Evolutionary conservation across 1,139 yeast species (phyloP), one percentile per base, ranked within the genome.

Genomic region (Candida sp.): DNA sequence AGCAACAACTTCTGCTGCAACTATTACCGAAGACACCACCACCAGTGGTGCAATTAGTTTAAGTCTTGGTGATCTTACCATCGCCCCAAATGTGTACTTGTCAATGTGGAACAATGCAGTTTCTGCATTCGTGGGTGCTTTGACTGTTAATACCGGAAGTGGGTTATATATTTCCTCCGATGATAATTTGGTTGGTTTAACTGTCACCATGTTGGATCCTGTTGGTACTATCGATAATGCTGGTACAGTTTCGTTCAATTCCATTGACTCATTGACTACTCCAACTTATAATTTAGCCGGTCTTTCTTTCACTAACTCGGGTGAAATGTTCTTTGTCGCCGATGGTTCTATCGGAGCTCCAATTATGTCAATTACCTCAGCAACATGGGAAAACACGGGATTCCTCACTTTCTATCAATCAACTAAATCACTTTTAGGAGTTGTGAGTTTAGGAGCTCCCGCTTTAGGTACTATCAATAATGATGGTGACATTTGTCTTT

Each of bases 61-160:
- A 40, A 40, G 47, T 27, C 51, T 61, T 40, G 67, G 64, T 15
- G 63, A 56, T 45, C 53, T 63, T n/a, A 51, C 49, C 6, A 54
- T 68, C 40, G 50, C 55, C n/a, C 53, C 56, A 8, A 66, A 63
- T 39, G 68, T 56, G 15, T 64, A 57, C 47, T 67, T 65, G 64
- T 66, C 73, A 22, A 60, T 67, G 32, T 50, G 66, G 41, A 55
- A 66, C 48, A 65, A 65, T 45, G 61, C 61, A 22, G 43, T 53
- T 38, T 47, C 60, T 15, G 46, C 56, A 5, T 51, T 61, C 35
- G 51, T 53, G 30, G 68, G 70, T 12, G 39, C 44, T 22, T 52
- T 66, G 27, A 38, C 47, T 21, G 47, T 49, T 21, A 35, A 43
- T 9, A 55, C 54, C 29, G 50, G 58, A n/a, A 66, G 67, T 43